Base-by-base conservation (phyloP, 179 eudicot species). In the Actinidia arguta region DNA sequence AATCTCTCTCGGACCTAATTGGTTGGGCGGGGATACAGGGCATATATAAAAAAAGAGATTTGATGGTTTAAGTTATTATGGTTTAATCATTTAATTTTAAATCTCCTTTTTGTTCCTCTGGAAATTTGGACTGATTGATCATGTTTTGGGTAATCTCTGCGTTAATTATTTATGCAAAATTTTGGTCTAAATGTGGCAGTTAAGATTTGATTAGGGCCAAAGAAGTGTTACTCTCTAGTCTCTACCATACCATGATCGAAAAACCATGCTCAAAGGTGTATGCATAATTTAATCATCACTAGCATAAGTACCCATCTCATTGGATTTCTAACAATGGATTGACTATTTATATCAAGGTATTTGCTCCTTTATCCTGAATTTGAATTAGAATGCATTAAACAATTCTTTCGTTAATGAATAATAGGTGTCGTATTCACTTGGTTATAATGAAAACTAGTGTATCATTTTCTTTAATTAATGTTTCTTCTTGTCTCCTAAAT, bases 291-390 rank as follows among this genome's bases (percentile, higher is more conserved):
- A 47, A 73, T 16, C 58, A 1, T 22, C 22, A 73, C 50, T 47
- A 73, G 22, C 59, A 50, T 48, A 72, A 10, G 24, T 12, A 50
- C 5, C 59, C 55, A 12, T 55, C 46, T 9, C 17, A n/a, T 24
- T 71, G 55, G 56, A 71, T 31, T 9, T 10, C 5, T 44, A 27
- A 25, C 25, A 64, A 12, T 16, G 44, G 44, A 0, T 73, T 48
- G 36, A 48, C 76, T 22, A 24, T 13, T 50, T 24, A 24, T 4
- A 50, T 56, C 36, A 73, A 73, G 36, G 74, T 44, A 9, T 14
- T 44, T 48, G 22, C 76, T 72, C 24, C 76, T 72, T 72, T n/a
- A 72, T 47, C 76, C 20, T 20, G 56, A 72, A 24, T 72, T 72
- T 8, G 76, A 67, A 67, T 67, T 36, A 4, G 8, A 55, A 55